A percentile compares a stretch with the other conserved stretches of the same genome.
These are phyloP conservation scores for Tylopilus balloui DNA, from an alignment of 768 basidiomycete genomes.

Conservation along the genomic window DNA sequence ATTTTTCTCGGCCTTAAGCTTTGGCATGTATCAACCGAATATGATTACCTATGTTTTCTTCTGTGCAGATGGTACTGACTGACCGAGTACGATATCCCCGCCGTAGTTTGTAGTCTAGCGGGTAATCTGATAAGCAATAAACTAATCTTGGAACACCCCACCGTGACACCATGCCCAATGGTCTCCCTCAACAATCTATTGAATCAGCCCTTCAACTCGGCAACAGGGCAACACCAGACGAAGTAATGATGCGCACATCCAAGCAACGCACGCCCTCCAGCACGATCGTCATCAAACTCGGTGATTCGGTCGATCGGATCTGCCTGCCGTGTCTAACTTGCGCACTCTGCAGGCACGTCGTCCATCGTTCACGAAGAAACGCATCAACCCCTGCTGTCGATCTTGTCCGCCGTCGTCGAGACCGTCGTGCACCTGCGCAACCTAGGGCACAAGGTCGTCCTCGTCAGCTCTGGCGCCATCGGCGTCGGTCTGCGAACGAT, in stretches of 20 bases:
- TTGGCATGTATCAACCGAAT: no score
- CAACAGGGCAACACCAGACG: slow-evolving; percentile 1
- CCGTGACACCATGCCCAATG: neutral
- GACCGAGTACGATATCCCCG: no score
- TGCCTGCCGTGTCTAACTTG: slow-evolving; percentile 5
- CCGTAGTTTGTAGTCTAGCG: no score
- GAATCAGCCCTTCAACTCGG: neutral
- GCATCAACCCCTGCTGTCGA: slow-evolving; percentile 86
- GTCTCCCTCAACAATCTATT: neutral
- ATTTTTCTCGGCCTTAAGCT: no score
- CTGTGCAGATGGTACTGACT: no score
- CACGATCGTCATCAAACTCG: slow-evolving; percentile 86
- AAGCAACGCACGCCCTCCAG: slow-evolving; percentile 35
- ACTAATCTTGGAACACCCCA: no score
- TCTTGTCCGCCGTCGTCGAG: slow-evolving; percentile 88
- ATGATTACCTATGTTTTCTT: no score
- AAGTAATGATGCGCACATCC: slow-evolving; percentile 12
- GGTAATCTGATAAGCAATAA: no score
- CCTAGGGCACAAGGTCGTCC: slow-evolving; percentile 88
- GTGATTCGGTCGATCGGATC: slow-evolving; percentile 36
- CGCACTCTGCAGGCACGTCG: slow-evolving; percentile 60
- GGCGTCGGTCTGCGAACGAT: slow-evolving; percentile 92
- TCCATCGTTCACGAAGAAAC: slow-evolving; percentile 96
- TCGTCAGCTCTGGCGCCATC: slow-evolving; percentile 97
- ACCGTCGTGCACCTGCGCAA: slow-evolving; percentile 74